These are phyloP conservation scores for Nannizziopsis barbatae DNA, from an alignment of 2,329 filamentous ascomycete genomes.

Conservation along the genomic window DNA sequence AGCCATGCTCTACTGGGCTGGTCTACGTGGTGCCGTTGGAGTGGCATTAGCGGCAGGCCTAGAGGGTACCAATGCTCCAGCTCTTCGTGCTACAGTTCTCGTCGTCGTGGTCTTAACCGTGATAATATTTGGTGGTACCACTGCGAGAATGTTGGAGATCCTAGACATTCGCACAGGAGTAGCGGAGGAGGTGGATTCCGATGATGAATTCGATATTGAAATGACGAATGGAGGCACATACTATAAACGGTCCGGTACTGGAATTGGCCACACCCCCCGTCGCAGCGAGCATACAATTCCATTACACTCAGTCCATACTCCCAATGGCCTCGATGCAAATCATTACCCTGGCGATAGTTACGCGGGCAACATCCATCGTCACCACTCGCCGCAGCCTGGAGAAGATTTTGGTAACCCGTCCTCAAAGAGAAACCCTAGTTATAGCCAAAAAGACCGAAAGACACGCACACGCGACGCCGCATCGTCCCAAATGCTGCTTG, in stretches of 20 bases:
- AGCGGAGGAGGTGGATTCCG: constrained; percentile 91
- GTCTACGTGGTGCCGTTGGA: constrained; percentile 85
- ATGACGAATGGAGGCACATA: constrained; percentile 60
- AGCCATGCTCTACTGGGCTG: constrained; percentile 99
- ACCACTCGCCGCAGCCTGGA: constrained; percentile 38
- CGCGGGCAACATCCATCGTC: constrained; percentile 47
- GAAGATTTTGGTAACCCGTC: constrained; percentile 30
- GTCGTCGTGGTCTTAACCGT: constrained; percentile 95
- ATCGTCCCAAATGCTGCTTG: constrained; percentile 43
- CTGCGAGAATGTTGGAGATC: constrained; percentile 94
- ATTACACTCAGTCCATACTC: constrained; percentile 39
- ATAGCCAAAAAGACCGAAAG: constrained; percentile 36
- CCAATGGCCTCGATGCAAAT: constrained; percentile 25
- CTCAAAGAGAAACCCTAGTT: constrained; percentile 42
- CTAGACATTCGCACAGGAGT: constrained; percentile 92
- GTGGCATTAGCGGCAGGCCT: constrained; percentile 87
- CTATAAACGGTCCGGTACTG: constrained; percentile 65
- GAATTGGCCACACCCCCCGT: constrained; percentile 65
- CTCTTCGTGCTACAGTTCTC: constrained; percentile 85
- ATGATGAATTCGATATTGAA: constrained; percentile 98
- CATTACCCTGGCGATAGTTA: constrained; percentile 34
- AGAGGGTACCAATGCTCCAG: constrained; percentile 66
- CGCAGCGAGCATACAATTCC: constrained; percentile 49
- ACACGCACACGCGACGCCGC: constrained; percentile 30
- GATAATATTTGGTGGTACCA: constrained; percentile 97